A percentile compares a stretch with the other conserved stretches of the same genome.
Conservation (phyloP, 106 monocot genomes). For the Allium sativum region DNA sequence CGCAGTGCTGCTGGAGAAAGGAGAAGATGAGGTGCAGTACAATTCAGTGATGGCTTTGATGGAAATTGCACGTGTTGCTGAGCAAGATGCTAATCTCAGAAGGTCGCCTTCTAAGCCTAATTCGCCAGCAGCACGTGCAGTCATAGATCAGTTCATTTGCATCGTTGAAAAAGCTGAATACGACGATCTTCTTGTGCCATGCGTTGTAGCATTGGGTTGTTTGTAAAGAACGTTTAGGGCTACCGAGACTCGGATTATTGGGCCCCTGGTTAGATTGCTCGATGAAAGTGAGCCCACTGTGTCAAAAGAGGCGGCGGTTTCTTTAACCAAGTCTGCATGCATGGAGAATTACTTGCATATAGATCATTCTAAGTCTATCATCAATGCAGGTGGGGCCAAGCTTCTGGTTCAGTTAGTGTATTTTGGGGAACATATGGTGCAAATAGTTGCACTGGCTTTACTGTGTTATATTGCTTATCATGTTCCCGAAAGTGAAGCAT, state of each 20-base stretch:
- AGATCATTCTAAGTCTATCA: conserved; percentile 76
- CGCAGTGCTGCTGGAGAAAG: conserved; percentile 80
- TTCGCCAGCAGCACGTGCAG: conserved; percentile 72
- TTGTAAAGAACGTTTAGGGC: conserved; percentile 77
- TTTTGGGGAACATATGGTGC: conserved; percentile 60
- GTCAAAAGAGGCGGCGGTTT: conserved; percentile 43
- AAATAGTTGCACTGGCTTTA: conserved; percentile 44
- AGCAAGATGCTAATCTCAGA: conserved; percentile 57
- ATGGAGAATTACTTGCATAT: conserved; percentile 66
- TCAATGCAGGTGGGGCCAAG: conserved; percentile 60
- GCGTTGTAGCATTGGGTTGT: conserved; percentile 66
- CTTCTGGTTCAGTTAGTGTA: conserved; percentile 78
- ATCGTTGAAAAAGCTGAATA: conserved; percentile 63
- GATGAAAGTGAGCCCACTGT: conserved; percentile 56
- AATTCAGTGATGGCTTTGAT: conserved; percentile 83
- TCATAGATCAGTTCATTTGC: conserved; percentile 66
- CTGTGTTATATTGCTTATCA: conserved; percentile 62
- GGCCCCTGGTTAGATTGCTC: conserved; percentile 62
- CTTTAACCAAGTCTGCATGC: conserved; percentile 74
- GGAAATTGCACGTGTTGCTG: conserved; percentile 75
- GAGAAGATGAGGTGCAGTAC: conserved; percentile 54
- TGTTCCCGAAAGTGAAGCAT: conserved; percentile 69
- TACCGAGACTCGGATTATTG: conserved; percentile 77
- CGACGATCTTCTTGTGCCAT: conserved; percentile 57
- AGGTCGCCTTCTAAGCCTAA: conserved; percentile 78